Percentiles rank a stretch among this genome's conserved stretches.
Conservation (phyloP, 1,284 basidiomycete genomes). For the Pseudozyma sp. region DNA sequence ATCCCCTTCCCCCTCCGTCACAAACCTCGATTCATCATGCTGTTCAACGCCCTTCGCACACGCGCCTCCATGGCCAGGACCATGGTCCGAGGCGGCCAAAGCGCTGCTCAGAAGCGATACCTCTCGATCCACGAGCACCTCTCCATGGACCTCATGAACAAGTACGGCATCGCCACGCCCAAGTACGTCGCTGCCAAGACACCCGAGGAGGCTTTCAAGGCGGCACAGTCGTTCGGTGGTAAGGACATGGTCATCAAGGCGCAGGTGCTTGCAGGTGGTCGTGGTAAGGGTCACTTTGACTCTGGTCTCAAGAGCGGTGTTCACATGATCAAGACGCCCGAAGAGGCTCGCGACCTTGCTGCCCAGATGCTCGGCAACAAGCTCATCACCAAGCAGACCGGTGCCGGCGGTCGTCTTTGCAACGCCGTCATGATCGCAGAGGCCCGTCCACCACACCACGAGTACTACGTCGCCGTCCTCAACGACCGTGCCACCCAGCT, state of each 20-base stretch:
- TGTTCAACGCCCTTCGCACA: constrained; percentile 59
- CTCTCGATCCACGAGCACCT: constrained; percentile 99
- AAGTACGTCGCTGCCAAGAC: constrained; percentile 88
- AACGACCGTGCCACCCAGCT: constrained; percentile 92
- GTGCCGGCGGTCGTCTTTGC: constrained; percentile 89
- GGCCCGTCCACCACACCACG: constrained; percentile 90
- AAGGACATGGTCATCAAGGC: constrained; percentile 80
- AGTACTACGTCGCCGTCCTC: constrained; percentile 97
- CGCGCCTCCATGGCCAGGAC: constrained; percentile 54
- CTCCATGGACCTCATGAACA: constrained; percentile 92
- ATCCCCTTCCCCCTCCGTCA: constrained; percentile 1
- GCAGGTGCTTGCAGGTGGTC: constrained; percentile 97
- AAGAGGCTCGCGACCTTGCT: constrained; percentile 88
- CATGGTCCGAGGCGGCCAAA: constrained; percentile 47
- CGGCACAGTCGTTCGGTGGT: constrained; percentile 84
- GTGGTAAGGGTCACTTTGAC: constrained; percentile 98
- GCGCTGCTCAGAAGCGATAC: constrained; percentile 80
- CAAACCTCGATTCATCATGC: constrained; percentile 15
- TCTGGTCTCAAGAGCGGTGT: constrained; percentile 97
- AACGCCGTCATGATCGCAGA: constrained; percentile 99
- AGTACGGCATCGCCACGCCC: constrained; percentile 98
- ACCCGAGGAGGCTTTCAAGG: constrained; percentile 87
- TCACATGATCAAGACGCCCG: constrained; percentile 91
- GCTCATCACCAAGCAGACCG: constrained; percentile 99
- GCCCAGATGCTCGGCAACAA: constrained; percentile 93